A percentile compares a stretch with the other conserved stretches of the same genome.
Evolutionary conservation across 176 grass and related monocot species (phyloP).

Genomic region (Musa acuminata): DNA sequence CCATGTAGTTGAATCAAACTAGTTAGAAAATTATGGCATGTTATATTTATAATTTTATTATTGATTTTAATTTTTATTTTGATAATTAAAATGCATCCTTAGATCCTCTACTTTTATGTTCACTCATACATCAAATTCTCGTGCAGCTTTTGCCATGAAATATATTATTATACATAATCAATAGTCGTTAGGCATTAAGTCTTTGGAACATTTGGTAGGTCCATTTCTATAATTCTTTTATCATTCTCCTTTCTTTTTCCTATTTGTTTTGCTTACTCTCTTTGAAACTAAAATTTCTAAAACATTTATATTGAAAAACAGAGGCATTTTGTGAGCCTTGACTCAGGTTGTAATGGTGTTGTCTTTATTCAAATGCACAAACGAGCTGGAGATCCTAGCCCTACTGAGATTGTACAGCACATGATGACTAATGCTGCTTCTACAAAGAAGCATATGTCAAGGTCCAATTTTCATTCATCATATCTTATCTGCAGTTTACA

Average conservation of each 20-base stretch:
- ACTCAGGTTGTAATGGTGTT: slow-evolving; percentile 83
- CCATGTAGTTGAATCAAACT: too few relatives aligned
- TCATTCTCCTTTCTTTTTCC: background rate
- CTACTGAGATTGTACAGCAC: slow-evolving; percentile 74
- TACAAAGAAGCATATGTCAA: slow-evolving; percentile 95
- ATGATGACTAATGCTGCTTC: slow-evolving; percentile 70
- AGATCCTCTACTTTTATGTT: background rate
- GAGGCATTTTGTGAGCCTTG: slow-evolving; percentile 81
- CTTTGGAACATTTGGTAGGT: too few relatives aligned
- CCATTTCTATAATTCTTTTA: too few relatives aligned
- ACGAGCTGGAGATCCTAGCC: slow-evolving; percentile 51
- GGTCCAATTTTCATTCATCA: slow-evolving; percentile 33
- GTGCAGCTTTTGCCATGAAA: background rate
- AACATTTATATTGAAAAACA: slow-evolving; percentile 26
- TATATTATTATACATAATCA: too few relatives aligned
- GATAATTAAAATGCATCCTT: too few relatives aligned
- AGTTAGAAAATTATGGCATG: too few relatives aligned
- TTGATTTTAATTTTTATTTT: too few relatives aligned
- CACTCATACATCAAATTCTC: background rate
- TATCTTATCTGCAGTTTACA: background rate
- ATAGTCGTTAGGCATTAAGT: too few relatives aligned
- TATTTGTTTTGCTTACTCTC: slow-evolving; percentile 7
- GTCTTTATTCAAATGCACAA: slow-evolving; percentile 93
- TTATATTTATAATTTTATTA: too few relatives aligned
- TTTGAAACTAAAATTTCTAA: slow-evolving; percentile 5